These are phyloP conservation scores for Lipomyces sp. DNA, from an alignment of 805 yeast genomes.

Conservation along the genomic window DNA sequence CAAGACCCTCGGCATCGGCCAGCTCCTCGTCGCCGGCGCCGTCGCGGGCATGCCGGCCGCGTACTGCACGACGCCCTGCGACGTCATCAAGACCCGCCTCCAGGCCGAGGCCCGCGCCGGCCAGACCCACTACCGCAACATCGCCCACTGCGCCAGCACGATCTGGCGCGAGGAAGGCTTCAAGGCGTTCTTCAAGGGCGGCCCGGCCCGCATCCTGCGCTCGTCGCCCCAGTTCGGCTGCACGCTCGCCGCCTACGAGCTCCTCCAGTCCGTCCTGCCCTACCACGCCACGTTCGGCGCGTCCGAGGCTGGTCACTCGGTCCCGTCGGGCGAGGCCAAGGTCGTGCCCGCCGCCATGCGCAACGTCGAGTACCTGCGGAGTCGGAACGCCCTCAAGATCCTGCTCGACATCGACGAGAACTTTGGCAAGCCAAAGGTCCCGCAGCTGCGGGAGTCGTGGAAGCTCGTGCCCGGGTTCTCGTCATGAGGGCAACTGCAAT, in stretches of 20 bases:
- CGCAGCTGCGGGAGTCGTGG: conserved; percentile 16
- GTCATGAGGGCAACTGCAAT: no score
- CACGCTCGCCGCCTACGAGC: conserved; percentile 94
- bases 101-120: conserved; percentile 79
- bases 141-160: conserved; percentile 69
- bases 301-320: conserved; percentile 46
- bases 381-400: conserved; percentile 44
- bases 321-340: conserved; percentile 37
- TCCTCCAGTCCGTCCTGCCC: conserved; percentile 77
- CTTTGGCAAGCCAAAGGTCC: conserved; percentile 40
- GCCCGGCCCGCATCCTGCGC: conserved; percentile 88
- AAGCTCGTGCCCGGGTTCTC: conserved; percentile 19
- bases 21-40: conserved; percentile 82
- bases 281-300: conserved; percentile 44
- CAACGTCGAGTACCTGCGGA: conserved; percentile 40
- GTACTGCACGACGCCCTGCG: conserved; percentile 92
- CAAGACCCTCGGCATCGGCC: conserved; percentile 72
- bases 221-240: conserved; percentile 98
- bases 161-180: conserved; percentile 81
- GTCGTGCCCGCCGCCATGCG: conserved; percentile 27
- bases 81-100: conserved; percentile 90
- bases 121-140: conserved; percentile 73
- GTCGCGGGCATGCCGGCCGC: conserved; percentile 98
- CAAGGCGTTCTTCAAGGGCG: conserved; percentile 90
- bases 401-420: conserved; percentile 46